These are phyloP conservation scores for Seminavis robusta DNA, from an alignment of 108 stramenopile genomes.

Conservation along the genomic window DNA sequence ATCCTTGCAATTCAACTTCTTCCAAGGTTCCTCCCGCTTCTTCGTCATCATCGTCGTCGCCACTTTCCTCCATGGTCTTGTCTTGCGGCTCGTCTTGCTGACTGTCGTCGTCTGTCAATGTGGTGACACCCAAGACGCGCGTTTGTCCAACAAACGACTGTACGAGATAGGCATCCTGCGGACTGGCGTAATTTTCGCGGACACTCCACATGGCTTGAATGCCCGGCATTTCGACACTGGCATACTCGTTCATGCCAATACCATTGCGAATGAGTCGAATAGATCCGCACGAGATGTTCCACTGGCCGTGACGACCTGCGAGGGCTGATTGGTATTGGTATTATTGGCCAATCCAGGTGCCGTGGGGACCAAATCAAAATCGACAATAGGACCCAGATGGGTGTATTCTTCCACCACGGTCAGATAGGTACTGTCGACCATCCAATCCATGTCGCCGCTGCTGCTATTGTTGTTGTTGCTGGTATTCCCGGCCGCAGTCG, in stretches of 20 bases:
- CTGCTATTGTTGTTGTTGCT: background rate
- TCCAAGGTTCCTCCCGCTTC: background rate
- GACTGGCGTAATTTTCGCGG: slow-evolving; percentile 44
- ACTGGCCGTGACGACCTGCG: slow-evolving; percentile 91
- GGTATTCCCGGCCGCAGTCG: slow-evolving; percentile 3
- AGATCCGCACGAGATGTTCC: slow-evolving; percentile 82
- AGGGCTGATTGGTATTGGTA: slow-evolving; percentile 25
- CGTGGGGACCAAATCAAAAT: slow-evolving; percentile 91
- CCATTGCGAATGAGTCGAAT: slow-evolving; percentile 95
- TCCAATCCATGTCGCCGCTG: slow-evolving; percentile 4
- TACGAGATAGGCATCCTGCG: slow-evolving; percentile 86
- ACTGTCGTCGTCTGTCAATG: slow-evolving; percentile 26
- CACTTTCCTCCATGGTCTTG: too few relatives aligned
- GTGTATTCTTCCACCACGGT: slow-evolving; percentile 89
- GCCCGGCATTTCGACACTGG: slow-evolving; percentile 87
- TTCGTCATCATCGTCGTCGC: slow-evolving; percentile 21
- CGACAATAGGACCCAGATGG: slow-evolving; percentile 95
- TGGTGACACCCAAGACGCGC: slow-evolving; percentile 80
- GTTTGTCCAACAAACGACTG: slow-evolving; percentile 93
- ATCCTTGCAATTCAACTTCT: slow-evolving; percentile 28
- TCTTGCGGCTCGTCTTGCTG: slow-evolving; percentile 40
- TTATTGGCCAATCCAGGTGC: slow-evolving; percentile 8
- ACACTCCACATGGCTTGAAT: slow-evolving; percentile 95
- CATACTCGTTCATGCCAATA: slow-evolving; percentile 92
- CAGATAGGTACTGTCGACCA: slow-evolving; percentile 59